phyloP scores from a whole-genome alignment of 2,329 filamentous ascomycete genomes.

The Esteya vermicola region DNA sequence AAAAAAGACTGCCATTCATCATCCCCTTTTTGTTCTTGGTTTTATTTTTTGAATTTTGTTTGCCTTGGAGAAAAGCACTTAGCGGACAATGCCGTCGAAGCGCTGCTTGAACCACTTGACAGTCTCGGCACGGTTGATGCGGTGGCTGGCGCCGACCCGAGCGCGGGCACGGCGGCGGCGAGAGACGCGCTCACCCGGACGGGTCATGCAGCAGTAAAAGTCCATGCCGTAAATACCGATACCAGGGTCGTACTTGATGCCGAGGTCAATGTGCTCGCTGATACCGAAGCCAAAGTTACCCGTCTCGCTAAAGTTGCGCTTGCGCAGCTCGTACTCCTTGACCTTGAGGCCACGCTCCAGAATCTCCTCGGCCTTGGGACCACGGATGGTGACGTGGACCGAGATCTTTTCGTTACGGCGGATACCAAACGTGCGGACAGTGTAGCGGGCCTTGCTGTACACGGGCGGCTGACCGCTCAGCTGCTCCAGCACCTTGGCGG shows the following conservation, averaged over 20 bases:
- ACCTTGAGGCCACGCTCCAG: constrained; percentile 99
- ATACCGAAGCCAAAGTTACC: constrained; percentile 99
- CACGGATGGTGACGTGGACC: constrained; percentile 98
- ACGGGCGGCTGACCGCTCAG: constrained; percentile 98
- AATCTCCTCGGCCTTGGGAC: constrained; percentile 95
- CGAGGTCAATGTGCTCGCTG: constrained; percentile 99
- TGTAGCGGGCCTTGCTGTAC: constrained; percentile 99
- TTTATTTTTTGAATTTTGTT: neutral
- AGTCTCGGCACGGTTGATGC: constrained; percentile 88
- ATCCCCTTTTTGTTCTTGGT: neutral
- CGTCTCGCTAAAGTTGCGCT: constrained; percentile 99
- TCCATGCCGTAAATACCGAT: constrained; percentile 99
- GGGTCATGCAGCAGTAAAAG: constrained; percentile 99
- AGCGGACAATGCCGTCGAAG: constrained; percentile 98
- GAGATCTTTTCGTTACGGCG: constrained; percentile 99
- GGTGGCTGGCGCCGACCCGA: constrained; percentile 76
- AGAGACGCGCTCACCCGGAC: constrained; percentile 93
- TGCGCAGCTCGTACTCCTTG: constrained; percentile 99
- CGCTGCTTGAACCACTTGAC: constrained; percentile 87
- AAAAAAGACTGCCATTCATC: no score
- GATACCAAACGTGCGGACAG: constrained; percentile 99
- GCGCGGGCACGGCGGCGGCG: constrained; percentile 85
- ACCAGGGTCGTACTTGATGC: constrained; percentile 98
- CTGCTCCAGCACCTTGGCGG: constrained; percentile 99
- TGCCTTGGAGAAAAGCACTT: no score